These are phyloP conservation scores for Castanea sativa DNA, from an alignment of 306 rosid genomes.

Conservation along the genomic window DNA sequence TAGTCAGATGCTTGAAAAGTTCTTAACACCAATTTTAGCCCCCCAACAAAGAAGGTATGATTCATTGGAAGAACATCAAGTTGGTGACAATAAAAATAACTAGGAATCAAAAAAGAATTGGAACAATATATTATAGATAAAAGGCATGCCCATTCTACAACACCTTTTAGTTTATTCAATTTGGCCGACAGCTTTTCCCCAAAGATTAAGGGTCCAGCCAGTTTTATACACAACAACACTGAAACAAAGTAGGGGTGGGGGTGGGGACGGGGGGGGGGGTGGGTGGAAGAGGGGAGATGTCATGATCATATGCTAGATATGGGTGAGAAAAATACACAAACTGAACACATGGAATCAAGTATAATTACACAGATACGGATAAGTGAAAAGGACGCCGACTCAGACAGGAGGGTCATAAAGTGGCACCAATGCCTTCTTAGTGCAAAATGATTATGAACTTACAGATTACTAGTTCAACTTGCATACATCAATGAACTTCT, in stretches of 20 bases:
- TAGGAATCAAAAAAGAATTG: background rate
- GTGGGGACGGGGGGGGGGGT: too few relatives aligned
- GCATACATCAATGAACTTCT: constrained; percentile 69
- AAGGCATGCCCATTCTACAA: constrained; percentile 20
- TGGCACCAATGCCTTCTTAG: constrained; percentile 25
- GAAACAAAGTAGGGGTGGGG: constrained; percentile 32
- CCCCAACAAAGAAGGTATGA: background rate
- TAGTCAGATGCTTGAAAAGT: too few relatives aligned
- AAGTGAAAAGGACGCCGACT: constrained; percentile 28
- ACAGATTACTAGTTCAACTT: constrained; percentile 53
- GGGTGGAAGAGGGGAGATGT: background rate
- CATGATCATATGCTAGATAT: constrained; percentile 24
- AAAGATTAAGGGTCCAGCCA: constrained; percentile 35
- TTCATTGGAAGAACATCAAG: background rate
- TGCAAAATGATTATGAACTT: constrained; percentile 32
- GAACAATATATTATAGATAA: constrained; percentile 5
- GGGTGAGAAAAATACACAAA: constrained; percentile 12
- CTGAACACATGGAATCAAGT: constrained; percentile 15
- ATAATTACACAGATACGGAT: background rate
- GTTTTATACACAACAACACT: constrained; percentile 20
- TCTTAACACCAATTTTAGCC: too few relatives aligned
- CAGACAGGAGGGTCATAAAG: constrained; percentile 20
- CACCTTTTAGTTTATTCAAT: constrained; percentile 20
- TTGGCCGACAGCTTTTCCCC: constrained; percentile 45
- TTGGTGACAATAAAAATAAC: background rate